phyloP scores from a whole-genome alignment of 176 grass and related monocot species.

The Aegilops tauschii region DNA sequence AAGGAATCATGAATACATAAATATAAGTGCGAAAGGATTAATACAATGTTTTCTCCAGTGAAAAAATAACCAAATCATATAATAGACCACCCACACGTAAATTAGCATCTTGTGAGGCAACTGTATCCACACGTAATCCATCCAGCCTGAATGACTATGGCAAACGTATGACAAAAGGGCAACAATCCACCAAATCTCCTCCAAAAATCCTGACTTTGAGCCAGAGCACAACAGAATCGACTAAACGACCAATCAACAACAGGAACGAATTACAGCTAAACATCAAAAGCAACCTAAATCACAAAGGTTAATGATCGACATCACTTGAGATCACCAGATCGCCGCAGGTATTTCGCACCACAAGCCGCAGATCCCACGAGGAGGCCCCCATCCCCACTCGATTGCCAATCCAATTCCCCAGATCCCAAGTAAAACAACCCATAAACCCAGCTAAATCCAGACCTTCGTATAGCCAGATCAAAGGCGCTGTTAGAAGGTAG shows the following conservation, averaged over 20 bases:
- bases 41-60: not conserved
- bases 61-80: not conserved
- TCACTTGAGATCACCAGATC: not conserved
- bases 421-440: constrained; percentile 25
- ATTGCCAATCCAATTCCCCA: constrained; percentile 15
- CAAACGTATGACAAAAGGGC: not conserved
- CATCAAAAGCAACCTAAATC: not conserved
- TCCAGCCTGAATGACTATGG: not conserved
- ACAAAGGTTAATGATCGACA: not conserved
- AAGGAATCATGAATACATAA: not conserved
- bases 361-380: constrained; percentile 4
- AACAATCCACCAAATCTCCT: not conserved
- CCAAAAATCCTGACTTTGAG: not conserved
- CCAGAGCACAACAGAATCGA: not conserved
- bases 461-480: not conserved
- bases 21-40: not conserved
- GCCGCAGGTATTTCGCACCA: not conserved
- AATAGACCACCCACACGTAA: not conserved
- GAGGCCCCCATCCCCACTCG: not conserved
- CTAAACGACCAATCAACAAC: not conserved
- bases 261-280: not conserved
- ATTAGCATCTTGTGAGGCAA: not conserved
- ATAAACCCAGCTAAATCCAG: constrained; percentile 21
- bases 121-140: not conserved
- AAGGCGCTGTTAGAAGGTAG: no score